Evolutionary conservation across 2,329 filamentous ascomycete species (phyloP).

Genomic region (Lachnellula arida): DNA sequence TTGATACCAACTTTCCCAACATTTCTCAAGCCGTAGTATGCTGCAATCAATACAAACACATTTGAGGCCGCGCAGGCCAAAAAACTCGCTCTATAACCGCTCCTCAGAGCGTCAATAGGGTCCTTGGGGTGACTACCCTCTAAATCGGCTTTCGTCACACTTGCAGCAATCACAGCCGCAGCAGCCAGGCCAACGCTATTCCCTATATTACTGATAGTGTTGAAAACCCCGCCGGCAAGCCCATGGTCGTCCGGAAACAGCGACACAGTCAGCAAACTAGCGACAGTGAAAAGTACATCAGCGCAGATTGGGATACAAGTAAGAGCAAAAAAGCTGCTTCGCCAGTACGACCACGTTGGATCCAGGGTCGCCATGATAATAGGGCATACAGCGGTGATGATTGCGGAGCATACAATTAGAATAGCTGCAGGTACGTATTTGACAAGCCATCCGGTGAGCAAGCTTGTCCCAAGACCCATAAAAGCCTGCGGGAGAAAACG

Average conservation of each 20-base stretch:
- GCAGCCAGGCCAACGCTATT: conserved; percentile 48
- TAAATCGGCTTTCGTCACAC: conserved; percentile 38
- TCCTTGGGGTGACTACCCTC: conserved; percentile 17
- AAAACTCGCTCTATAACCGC: conserved; percentile 48
- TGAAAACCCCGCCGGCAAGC: conserved; percentile 58
- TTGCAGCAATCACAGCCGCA: conserved; percentile 44
- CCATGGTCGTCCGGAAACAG: conserved; percentile 53
- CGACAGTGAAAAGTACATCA: conserved; percentile 51
- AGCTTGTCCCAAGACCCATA: conserved; percentile 37
- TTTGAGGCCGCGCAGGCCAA: conserved; percentile 48
- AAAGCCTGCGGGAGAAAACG: conserved; percentile 40
- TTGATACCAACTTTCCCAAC: conserved; percentile 38
- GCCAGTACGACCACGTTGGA: conserved; percentile 44
- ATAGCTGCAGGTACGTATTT: conserved; percentile 41
- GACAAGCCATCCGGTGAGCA: conserved; percentile 43
- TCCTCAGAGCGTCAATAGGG: conserved; percentile 38
- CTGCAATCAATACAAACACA: conserved; percentile 33
- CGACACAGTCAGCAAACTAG: conserved; percentile 46
- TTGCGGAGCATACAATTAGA: conserved; percentile 35
- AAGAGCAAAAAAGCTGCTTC: conserved; percentile 39
- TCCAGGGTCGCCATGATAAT: conserved; percentile 43
- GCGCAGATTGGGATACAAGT: conserved; percentile 36
- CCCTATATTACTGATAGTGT: conserved; percentile 53
- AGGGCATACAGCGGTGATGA: conserved; percentile 35
- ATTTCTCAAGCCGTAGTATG: conserved; percentile 37